These are phyloP conservation scores for Cryptococcus hybrid DNA, from an alignment of 1,284 basidiomycete genomes.

Conservation along the genomic window DNA sequence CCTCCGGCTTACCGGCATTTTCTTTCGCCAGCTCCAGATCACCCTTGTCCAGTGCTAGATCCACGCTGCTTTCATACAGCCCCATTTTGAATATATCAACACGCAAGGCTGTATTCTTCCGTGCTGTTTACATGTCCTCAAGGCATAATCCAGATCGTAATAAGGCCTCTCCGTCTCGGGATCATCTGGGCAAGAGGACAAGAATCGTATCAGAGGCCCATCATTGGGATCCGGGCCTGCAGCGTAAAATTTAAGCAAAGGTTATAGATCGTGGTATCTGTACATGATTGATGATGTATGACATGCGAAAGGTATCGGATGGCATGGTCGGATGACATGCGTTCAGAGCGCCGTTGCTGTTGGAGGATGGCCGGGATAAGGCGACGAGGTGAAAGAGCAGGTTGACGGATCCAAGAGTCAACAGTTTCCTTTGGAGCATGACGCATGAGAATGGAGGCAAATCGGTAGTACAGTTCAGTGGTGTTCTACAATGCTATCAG, in stretches of 20 bases:
- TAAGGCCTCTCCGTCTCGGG: conserved; percentile 82
- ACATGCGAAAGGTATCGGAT: conserved; percentile 84
- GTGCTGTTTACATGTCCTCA: conserved; percentile 83
- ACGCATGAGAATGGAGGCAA: conserved; percentile 81
- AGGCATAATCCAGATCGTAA: conserved; percentile 95
- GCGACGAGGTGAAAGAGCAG: conserved; percentile 72
- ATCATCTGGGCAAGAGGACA: conserved; percentile 78
- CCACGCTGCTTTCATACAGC: conserved; percentile 92
- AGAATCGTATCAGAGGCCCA: conserved; percentile 76
- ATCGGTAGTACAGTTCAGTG: conserved; percentile 86
- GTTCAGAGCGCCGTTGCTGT: conserved; percentile 56
- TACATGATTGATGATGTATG: conserved; percentile 67
- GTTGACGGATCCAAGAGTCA: conserved; percentile 85
- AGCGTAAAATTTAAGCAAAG: conserved; percentile 86
- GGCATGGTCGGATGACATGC: conserved; percentile 65
- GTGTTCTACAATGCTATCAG: conserved; percentile 36
- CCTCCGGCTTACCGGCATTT: conserved; percentile 90
- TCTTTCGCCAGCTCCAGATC: conserved; percentile 90
- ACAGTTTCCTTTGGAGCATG: conserved; percentile 84
- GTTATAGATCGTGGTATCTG: conserved; percentile 88
- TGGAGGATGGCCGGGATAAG: conserved; percentile 89
- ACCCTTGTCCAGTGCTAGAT: conserved; percentile 88
- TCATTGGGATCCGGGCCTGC: conserved; percentile 62
- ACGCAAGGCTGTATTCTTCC: conserved; percentile 87
- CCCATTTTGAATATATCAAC: conserved; percentile 91